Evolutionary conservation across 805 yeast species (phyloP).

Genomic region (Maudiozyma bulderi): DNA sequence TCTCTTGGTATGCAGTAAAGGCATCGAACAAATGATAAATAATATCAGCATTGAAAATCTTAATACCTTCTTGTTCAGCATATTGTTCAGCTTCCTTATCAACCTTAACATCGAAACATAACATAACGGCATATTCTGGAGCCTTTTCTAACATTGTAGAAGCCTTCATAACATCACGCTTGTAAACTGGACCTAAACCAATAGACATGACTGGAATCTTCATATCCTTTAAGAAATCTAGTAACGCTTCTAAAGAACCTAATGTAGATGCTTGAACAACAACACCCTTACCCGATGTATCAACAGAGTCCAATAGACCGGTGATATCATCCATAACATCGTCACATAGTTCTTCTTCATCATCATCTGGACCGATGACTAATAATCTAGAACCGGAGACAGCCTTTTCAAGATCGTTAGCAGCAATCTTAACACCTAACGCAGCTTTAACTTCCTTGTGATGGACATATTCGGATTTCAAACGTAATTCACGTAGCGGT

Average conservation of each 20-base stretch:
- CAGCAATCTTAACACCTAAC: constrained; percentile 96
- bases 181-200: constrained; percentile 95
- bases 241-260: constrained; percentile 94
- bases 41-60: constrained; percentile 90
- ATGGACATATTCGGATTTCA: constrained; percentile 93
- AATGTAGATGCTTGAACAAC: constrained; percentile 97
- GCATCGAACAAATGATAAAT: constrained; percentile 94
- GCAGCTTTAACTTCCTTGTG: constrained; percentile 98
- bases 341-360: constrained; percentile 94
- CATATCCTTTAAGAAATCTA: constrained; percentile 96
- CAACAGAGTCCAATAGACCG: constrained; percentile 88
- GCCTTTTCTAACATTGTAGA: constrained; percentile 95
- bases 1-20: constrained; percentile 83
- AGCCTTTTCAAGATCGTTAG: constrained; percentile 94
- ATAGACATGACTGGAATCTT: constrained; percentile 98
- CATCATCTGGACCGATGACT: constrained; percentile 94
- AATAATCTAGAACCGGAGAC: constrained; percentile 96
- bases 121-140: constrained; percentile 92
- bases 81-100: constrained; percentile 98
- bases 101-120: constrained; percentile 93
- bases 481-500: constrained; percentile 89
- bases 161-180: constrained; percentile 97
- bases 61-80: constrained; percentile 86
- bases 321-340: constrained; percentile 98
- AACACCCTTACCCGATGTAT: constrained; percentile 92